Percentiles rank a stretch among this genome's conserved stretches.
These are phyloP conservation scores for Geranium incanum DNA, from an alignment of 441 rosid species.

Conservation along the genomic window DNA sequence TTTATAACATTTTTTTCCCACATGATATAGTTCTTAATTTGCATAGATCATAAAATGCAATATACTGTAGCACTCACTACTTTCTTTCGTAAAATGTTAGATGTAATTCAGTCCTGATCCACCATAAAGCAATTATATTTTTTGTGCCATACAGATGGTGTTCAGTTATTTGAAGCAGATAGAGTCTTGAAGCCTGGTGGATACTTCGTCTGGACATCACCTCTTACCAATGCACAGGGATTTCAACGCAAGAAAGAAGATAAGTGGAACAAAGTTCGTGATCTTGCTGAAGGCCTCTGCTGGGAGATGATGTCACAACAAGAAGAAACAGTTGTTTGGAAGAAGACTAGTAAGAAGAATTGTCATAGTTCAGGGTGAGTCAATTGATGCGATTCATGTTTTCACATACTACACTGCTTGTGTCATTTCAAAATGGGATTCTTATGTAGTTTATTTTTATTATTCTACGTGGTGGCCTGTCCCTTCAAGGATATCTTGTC, in stretches of 20 bases:
- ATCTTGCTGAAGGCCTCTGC: slow-evolving; percentile 66
- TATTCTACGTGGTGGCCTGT: not conserved
- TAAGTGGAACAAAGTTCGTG: slow-evolving; percentile 64
- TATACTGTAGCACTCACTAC: not conserved
- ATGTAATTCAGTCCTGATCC: not conserved
- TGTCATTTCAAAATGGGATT: not conserved
- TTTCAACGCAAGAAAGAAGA: slow-evolving; percentile 47
- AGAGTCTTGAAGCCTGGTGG: slow-evolving; percentile 88
- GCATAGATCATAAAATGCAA: not conserved
- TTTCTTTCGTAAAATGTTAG: not conserved
- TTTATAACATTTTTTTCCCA: not conserved
- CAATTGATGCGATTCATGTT: slow-evolving; percentile 10
- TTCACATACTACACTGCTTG: not conserved
- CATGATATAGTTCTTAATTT: too few species aligned
- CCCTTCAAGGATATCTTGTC: not conserved
- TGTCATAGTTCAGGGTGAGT: slow-evolving; percentile 77
- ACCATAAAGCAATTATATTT: not conserved
- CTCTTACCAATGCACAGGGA: slow-evolving; percentile 51
- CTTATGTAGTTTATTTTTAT: not conserved
- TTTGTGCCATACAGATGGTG: slow-evolving; percentile 48
- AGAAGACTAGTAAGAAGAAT: slow-evolving; percentile 62
- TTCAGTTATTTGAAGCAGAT: slow-evolving; percentile 65
- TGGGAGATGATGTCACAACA: slow-evolving; percentile 88
- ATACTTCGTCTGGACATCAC: slow-evolving; percentile 91
- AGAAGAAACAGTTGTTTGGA: slow-evolving; percentile 96